These are phyloP conservation scores for Guyanaporus albipodus DNA, from an alignment of 768 basidiomycete species.

Conservation along the genomic window DNA sequence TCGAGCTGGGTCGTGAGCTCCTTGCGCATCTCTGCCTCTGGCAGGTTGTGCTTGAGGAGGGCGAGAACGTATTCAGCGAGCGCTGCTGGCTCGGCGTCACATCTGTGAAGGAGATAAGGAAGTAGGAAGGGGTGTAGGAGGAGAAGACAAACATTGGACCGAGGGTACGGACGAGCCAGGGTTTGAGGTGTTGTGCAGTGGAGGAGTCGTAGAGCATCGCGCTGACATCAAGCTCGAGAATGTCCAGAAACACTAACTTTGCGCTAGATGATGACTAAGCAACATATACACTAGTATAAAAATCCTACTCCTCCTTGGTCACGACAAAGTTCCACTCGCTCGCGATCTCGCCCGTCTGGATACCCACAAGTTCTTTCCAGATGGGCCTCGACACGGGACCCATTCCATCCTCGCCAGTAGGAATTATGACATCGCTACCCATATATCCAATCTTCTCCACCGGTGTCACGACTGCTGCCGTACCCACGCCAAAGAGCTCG, in stretches of 20 bases:
- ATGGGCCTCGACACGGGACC: conserved; percentile 57
- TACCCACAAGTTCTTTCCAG: conserved; percentile 47
- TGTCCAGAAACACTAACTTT: neutral
- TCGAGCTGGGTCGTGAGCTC: conserved; percentile 75
- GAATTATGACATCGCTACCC: conserved; percentile 50
- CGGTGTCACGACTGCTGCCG: conserved; percentile 51
- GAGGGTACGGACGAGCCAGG: conserved; percentile 84
- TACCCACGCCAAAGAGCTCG: conserved; percentile 50
- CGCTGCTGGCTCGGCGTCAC: conserved; percentile 92
- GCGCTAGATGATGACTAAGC: conserved; percentile 15
- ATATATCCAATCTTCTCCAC: conserved; percentile 57
- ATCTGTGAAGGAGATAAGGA: conserved; percentile 50
- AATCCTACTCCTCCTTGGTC: too few species aligned
- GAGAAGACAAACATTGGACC: conserved; percentile 73
- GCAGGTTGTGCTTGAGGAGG: conserved; percentile 83
- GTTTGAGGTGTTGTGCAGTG: conserved; percentile 65
- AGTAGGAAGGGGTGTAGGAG: neutral
- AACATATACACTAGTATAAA: too few species aligned
- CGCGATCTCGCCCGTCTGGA: conserved; percentile 72
- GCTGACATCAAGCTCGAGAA: neutral
- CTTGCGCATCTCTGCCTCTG: conserved; percentile 76
- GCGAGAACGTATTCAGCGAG: conserved; percentile 94
- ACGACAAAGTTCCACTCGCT: conserved; percentile 77
- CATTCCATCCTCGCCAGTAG: conserved; percentile 68
- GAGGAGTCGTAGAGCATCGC: conserved; percentile 66